Conservation (phyloP, 2,329 filamentous ascomycete species). For the Septoria petroselini region DNA sequence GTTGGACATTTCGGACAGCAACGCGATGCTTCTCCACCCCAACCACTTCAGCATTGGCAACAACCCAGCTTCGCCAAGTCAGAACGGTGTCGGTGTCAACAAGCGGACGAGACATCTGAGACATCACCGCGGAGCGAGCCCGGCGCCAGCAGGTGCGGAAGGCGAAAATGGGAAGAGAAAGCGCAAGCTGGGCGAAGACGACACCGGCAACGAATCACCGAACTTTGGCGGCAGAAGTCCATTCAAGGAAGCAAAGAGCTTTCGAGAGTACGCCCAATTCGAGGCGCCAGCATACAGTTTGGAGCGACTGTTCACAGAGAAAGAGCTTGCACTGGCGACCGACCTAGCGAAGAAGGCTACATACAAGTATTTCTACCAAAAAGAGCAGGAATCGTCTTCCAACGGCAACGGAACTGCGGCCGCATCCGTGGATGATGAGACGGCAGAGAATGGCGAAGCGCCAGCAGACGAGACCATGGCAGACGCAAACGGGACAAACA, state of each 20-base stretch:
- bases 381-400: conserved; percentile 28
- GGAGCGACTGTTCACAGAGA: conserved; percentile 64
- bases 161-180: conserved; percentile 55
- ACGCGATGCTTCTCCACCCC: conserved; percentile 62
- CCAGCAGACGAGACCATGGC: conserved; percentile 28
- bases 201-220: conserved; percentile 57
- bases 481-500: conserved; percentile 29
- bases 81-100: conserved; percentile 48
- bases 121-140: conserved; percentile 46
- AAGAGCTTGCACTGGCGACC: conserved; percentile 61
- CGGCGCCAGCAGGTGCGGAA: conserved; percentile 28
- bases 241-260: conserved; percentile 53
- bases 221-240: conserved; percentile 49
- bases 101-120: conserved; percentile 62
- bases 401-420: conserved; percentile 32
- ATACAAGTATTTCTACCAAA: conserved; percentile 55
- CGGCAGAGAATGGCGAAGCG: conserved; percentile 31
- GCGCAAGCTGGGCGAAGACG: conserved; percentile 57
- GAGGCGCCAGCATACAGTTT: conserved; percentile 59
- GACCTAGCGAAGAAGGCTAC: conserved; percentile 60
- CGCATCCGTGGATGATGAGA: conserved; percentile 34
- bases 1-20: conserved; percentile 64
- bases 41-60: conserved; percentile 63
- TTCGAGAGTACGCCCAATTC: conserved; percentile 54
- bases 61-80: conserved; percentile 61